Evolutionary conservation across 345 rosid species (phyloP), one percentile per base, ranked within the genome.

Genomic region (Hirschfeldia incana): DNA sequence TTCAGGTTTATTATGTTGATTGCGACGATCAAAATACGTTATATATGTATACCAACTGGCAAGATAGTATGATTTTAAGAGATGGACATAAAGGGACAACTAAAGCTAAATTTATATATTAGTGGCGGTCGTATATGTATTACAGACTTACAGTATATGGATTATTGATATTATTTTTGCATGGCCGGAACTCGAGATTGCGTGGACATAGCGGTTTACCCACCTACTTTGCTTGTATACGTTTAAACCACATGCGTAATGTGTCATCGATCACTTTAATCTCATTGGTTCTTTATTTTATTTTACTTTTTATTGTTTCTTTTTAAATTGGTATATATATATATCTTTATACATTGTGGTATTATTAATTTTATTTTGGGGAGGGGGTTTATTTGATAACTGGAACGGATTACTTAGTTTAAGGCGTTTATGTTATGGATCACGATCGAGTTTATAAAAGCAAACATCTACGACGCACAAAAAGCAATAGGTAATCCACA

Each of bases 191-290:
- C 63, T 76, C 74, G 12, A 7, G 46, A 36, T 33, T 49, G 39
- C 46, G 59, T 68, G 74, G 65, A 49, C 78, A 73, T 34, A 16
- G 10, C 42, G 62, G 34, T 29, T 66, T 67, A 73, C 4, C 5
- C 0, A 73, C 67, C 78, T 33, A 33, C 82, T 78, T 78, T 42
- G 32, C 4, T 30, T 66, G 34, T 53, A 6, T 42, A 72, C 27
- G 29, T 58, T 42, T 65, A 73, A 33, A 78, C 77, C 77, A 78
- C 82, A 78, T 66, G 73, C 53, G 1, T 28, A 59, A 33, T 42
- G 77, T 67, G 77, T 72, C 81, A 76, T 21, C 21, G 39, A 67
- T 68, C 62, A 60, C 79, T 21, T 21, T 21, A 21, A 21, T 21
- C 21, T 21, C 44, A 60, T 73, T 67, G 69, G 78, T 60, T 11